A percentile compares a stretch with the other conserved stretches of the same genome.
These are phyloP conservation scores for Elsinoe necatrix DNA, from an alignment of 2,329 filamentous ascomycete genomes.

Conservation along the genomic window DNA sequence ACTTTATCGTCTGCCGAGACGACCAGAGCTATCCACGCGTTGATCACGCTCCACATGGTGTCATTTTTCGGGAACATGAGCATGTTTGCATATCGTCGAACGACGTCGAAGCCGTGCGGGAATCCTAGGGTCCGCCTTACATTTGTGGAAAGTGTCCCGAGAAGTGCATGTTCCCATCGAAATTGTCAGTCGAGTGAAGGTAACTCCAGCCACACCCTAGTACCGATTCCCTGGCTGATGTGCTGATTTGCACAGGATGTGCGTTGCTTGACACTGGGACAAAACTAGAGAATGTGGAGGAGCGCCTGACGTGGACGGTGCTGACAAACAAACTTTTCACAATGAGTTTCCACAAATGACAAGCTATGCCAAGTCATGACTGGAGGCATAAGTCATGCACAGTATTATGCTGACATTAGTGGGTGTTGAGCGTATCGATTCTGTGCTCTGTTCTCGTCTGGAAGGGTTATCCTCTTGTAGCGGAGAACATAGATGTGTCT, in stretches of 20 bases:
- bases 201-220: neutral
- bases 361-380: neutral
- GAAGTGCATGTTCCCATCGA: neutral
- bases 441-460: too few species aligned
- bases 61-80: neutral
- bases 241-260: neutral
- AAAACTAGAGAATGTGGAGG: neutral
- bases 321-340: constrained; percentile 4
- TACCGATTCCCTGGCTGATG: neutral
- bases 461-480: too few species aligned
- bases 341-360: neutral
- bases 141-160: neutral
- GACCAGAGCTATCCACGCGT: neutral
- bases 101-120: neutral
- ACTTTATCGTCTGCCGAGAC: constrained; percentile 3
- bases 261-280: neutral
- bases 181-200: neutral
- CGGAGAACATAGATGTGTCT: neutral
- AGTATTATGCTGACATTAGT: too few species aligned
- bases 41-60: constrained; percentile 7
- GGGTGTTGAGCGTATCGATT: too few species aligned
- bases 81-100: neutral
- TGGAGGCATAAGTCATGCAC: neutral
- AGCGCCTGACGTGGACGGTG: neutral
- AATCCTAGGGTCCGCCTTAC: neutral